These are phyloP conservation scores for Guillardia theta DNA, from an alignment of 78 protist species.

Conservation along the genomic window DNA sequence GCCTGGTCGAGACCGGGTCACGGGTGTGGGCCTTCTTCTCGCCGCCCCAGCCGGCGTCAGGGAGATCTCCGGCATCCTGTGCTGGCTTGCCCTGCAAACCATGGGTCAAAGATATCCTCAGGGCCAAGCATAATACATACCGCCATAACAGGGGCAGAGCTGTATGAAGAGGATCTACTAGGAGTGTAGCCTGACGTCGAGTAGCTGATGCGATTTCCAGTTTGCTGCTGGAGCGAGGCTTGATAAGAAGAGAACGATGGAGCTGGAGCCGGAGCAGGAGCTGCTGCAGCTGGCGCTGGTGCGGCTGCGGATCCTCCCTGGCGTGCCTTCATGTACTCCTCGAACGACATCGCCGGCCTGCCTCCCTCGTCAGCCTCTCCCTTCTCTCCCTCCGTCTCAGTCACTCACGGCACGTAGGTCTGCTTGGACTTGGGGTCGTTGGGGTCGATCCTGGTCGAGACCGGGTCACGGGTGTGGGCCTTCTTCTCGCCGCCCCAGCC, in stretches of 20 bases:
- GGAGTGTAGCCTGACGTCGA: too few species aligned
- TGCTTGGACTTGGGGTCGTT: constrained; percentile 30
- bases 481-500: neutral
- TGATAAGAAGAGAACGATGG: too few species aligned
- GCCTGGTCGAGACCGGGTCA: neutral
- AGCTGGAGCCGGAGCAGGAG: too few species aligned
- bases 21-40: neutral
- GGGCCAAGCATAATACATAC: too few species aligned
- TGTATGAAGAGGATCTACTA: too few species aligned
- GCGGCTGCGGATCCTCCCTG: neutral
- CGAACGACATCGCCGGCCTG: neutral
- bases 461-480: neutral
- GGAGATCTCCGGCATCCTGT: neutral
- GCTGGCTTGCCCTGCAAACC: too few species aligned
- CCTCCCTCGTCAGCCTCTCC: too few species aligned
- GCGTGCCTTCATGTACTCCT: neutral
- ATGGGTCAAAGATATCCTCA: too few species aligned
- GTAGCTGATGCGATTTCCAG: too few species aligned
- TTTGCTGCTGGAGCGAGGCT: too few species aligned
- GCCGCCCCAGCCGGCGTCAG: neutral
- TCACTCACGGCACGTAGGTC: neutral
- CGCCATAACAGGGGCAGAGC: too few species aligned
- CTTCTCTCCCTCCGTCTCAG: too few species aligned
- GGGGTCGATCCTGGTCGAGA: neutral
- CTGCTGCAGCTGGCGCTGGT: neutral